Base-by-base conservation (phyloP, 768 basidiomycete species). In the Phallus indusiatus region DNA sequence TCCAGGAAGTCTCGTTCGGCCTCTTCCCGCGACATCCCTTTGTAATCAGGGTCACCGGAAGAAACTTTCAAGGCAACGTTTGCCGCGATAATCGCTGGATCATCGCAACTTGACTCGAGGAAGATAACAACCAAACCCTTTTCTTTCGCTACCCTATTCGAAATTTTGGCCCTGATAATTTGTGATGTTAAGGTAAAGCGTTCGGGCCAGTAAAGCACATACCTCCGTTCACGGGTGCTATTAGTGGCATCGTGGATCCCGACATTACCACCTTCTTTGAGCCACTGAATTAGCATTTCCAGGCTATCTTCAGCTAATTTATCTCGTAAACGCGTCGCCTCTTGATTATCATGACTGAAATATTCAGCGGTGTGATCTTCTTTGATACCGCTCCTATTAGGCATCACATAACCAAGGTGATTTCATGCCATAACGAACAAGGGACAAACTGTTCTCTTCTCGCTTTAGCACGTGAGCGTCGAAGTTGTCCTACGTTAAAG, bases 171-270 rank as follows among this genome's bases (percentile, higher is more conserved):
- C 65, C 95, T 92, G 33, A 33, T 36, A 49, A 42, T 24, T 21
- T 24, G 46, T 21, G 21, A 36, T 24, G 47, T 9, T 14, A 47
- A 48, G 28, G n/a, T 16, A 24, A 21, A 18, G 47, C 24, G 5
- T 47, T 47, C 28, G 22, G 3, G 47, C 33, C 20, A 48, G n/a
- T 16, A 48, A 48, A 55, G 16, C 46, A 47, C 34, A 24, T 24
- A 83, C 90, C 92, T 82, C 59, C 94, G 80, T 60, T 67, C 73
- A 33, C 75, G 78, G 1, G 91, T 94, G 65, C 90, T 95, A 70
- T 99, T 99, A 1, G 96, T 99, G 1, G 96, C 96, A 73, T 99
- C 96, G 70, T 97, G 95, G 64, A 99, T 97, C 9, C 90, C 96
- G 53, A 98, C 95, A 69, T 99, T 99, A 1, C 94, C 93, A 2